Evolutionary conservation across 2,329 filamentous ascomycete species (phyloP), one percentile per base, ranked within the genome.

Genomic region (Claviceps capensis): DNA sequence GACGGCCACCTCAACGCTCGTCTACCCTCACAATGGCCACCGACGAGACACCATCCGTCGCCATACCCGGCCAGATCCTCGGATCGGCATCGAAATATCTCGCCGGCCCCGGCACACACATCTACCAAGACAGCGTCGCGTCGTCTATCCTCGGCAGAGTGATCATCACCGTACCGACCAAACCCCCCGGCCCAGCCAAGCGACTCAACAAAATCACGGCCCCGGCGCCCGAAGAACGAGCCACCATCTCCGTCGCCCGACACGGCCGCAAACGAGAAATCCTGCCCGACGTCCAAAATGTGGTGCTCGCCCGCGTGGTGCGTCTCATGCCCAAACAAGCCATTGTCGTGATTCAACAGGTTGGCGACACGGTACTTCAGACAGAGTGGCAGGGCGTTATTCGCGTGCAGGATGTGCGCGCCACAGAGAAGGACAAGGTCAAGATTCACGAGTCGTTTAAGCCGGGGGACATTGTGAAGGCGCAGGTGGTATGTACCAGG

Each of bases 371-470:
- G 11, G 83, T 86, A 42, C 74, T 86, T 55, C 78, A 86, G 59
- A 85, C 88, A 49, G 85, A 89, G 59, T 94, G 90, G 78, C 85
- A 88, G 68, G 89, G 86, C 4, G 72, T 94, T 55, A 89, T 95
- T 54, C 79, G 89, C 17, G 81, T 84, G 56, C 91, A 97, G 70
- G 93, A 98, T 64, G 88, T 98, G 37, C 78, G 93, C 52, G 88
- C 89, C 3, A 95, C 93, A 17, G 93, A 98, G 71, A 95, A 96
- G 71, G 93, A 97, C 65, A 87, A 88, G 60, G 88, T 96, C 44
- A 88, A 86, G 65, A 86, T 97, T 56, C 84, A 88, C 58, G 89
- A 95, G 66, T 87, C 85, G 62, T 97, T 97, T 65, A 78, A 89
- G 58, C 90, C 94, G 0, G 93, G 93, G 0, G 93, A 98, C 71